phyloP scores from a whole-genome alignment of 176 grass and related monocot genomes.

The Avena sativa region DNA sequence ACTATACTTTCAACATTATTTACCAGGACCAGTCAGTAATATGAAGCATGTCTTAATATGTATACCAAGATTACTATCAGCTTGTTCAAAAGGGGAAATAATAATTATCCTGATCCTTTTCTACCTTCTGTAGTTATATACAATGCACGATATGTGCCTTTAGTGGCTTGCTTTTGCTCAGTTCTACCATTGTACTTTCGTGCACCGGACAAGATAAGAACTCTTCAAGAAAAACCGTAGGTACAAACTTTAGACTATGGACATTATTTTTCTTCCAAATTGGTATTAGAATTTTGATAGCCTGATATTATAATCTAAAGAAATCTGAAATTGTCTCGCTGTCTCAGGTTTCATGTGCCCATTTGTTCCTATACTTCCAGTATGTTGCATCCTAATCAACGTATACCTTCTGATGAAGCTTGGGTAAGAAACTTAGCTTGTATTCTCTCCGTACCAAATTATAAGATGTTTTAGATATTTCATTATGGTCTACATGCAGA shows the following conservation, averaged over 20 bases:
- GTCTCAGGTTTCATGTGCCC: slow-evolving; percentile 79
- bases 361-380: slow-evolving; percentile 75
- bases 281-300: slow-evolving; percentile 2
- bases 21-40: neutral
- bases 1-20: neutral
- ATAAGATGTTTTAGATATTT: too few species aligned
- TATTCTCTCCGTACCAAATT: neutral
- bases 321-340: slow-evolving; percentile 17
- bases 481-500: too few species aligned
- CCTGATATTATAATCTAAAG: slow-evolving; percentile 22
- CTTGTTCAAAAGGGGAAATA: neutral
- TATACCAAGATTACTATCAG: neutral
- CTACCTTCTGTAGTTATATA: slow-evolving; percentile 49
- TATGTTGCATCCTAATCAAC: slow-evolving; percentile 80
- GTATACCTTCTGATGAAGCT: slow-evolving; percentile 81
- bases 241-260: slow-evolving; percentile 39
- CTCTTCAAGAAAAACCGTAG: slow-evolving; percentile 52
- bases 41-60: neutral
- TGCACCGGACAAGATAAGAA: slow-evolving; percentile 57
- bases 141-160: slow-evolving; percentile 38
- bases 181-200: slow-evolving; percentile 46
- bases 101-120: slow-evolving; percentile 17
- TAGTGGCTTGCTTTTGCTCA: slow-evolving; percentile 50
- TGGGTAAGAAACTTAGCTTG: slow-evolving; percentile 40
- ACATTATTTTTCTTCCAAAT: slow-evolving; percentile 1